A percentile compares a stretch with the other conserved stretches of the same genome.
Evolutionary conservation across 2,329 filamentous ascomycete genomes (phyloP).

Genomic region (Colletotrichum tanaceti): DNA sequence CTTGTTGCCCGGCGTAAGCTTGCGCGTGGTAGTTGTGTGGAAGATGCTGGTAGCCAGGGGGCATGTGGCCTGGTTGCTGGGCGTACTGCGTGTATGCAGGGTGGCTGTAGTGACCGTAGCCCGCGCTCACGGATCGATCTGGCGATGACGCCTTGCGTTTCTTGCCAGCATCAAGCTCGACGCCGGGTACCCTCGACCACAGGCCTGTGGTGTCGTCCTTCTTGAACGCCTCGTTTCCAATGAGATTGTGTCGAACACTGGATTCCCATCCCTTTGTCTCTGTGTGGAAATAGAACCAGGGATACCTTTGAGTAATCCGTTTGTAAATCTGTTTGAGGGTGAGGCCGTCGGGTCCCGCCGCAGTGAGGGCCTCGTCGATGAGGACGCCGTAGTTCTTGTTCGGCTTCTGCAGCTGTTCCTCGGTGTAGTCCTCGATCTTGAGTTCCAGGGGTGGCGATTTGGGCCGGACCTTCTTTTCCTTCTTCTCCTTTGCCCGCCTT

Average conservation of each 20-base stretch:
- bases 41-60: slow-evolving; percentile 51
- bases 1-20: slow-evolving; percentile 44
- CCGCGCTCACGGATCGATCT: slow-evolving; percentile 57
- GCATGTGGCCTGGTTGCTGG: slow-evolving; percentile 48
- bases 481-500: slow-evolving; percentile 66
- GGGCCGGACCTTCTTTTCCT: slow-evolving; percentile 68
- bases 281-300: slow-evolving; percentile 69
- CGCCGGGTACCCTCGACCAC: slow-evolving; percentile 68
- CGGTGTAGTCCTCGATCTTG: slow-evolving; percentile 65
- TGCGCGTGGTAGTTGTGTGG: slow-evolving; percentile 51
- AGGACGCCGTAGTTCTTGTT: slow-evolving; percentile 72
- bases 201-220: slow-evolving; percentile 68
- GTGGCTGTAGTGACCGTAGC: slow-evolving; percentile 47
- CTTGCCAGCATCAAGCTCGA: slow-evolving; percentile 70
- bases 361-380: slow-evolving; percentile 69
- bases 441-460: slow-evolving; percentile 71
- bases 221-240: slow-evolving; percentile 70
- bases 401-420: slow-evolving; percentile 69
- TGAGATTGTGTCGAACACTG: slow-evolving; percentile 72
- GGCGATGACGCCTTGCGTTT: slow-evolving; percentile 68
- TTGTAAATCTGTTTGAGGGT: slow-evolving; percentile 73
- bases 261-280: slow-evolving; percentile 75
- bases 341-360: slow-evolving; percentile 61
- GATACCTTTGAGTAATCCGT: slow-evolving; percentile 67
- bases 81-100: slow-evolving; percentile 46